Conservation (phyloP, 306 rosid genomes). For the Medicago lupulina region DNA sequence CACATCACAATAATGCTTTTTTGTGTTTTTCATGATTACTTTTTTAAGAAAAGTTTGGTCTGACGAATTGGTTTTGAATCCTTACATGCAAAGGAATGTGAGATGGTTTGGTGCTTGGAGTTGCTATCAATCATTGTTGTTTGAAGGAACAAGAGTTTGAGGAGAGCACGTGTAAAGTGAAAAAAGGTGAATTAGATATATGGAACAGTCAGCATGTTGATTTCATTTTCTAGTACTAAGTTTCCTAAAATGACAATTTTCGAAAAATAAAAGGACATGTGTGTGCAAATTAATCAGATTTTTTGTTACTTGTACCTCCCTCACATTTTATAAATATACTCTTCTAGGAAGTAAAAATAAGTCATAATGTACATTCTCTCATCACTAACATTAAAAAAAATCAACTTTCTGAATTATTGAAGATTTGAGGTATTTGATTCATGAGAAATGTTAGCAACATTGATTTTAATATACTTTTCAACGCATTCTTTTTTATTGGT, state of each 20-base stretch:
- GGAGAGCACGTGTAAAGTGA: slow-evolving; percentile 38
- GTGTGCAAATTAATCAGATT: no score
- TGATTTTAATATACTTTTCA: no score
- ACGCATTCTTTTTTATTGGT: no score
- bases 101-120: slow-evolving; percentile 23
- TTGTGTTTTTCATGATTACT: background rate
- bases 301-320: no score
- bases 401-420: no score
- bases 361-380: no score
- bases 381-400: no score
- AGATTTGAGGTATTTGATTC: no score
- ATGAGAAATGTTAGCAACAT: no score
- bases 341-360: no score
- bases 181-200: background rate
- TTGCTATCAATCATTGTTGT: slow-evolving; percentile 41
- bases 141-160: background rate
- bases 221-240: background rate
- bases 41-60: slow-evolving; percentile 34
- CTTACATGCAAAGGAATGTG: slow-evolving; percentile 39
- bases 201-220: background rate
- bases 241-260: background rate
- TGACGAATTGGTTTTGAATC: slow-evolving; percentile 27
- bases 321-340: no score
- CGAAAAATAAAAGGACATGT: background rate
- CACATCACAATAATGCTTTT: slow-evolving; percentile 27